A percentile compares a stretch with the other conserved stretches of the same genome.
These are phyloP conservation scores for Juglanconis oblonga DNA, from an alignment of 2,329 filamentous ascomycete species.

Conservation along the genomic window DNA sequence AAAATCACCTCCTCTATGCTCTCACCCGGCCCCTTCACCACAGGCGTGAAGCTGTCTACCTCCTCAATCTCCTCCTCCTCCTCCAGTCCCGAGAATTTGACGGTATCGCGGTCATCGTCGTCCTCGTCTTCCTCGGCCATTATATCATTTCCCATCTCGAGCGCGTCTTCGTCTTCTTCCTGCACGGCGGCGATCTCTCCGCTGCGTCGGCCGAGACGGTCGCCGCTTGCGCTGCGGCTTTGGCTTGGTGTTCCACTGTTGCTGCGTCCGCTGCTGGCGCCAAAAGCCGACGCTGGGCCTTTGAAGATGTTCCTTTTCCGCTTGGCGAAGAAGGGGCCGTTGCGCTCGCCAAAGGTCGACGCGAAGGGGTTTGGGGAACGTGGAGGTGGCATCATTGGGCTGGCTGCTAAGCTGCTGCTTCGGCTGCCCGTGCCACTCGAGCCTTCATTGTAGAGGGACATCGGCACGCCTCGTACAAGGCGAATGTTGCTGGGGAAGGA, in stretches of 20 bases:
- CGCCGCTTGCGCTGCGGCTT: conserved; percentile 61
- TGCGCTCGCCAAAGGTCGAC: conserved; percentile 35
- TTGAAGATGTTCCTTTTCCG: conserved; percentile 80
- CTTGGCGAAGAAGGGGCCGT: conserved; percentile 66
- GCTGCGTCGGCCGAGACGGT: conserved; percentile 62
- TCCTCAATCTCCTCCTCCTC: conserved; percentile 47
- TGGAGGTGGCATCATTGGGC: conserved; percentile 36
- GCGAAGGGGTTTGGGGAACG: conserved; percentile 56
- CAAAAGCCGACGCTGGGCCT: conserved; percentile 66
- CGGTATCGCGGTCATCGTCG: conserved; percentile 42
- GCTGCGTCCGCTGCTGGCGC: conserved; percentile 36
- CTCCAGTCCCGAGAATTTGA: conserved; percentile 47
- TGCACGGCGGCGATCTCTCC: conserved; percentile 69
- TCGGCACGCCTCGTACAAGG: conserved; percentile 63
- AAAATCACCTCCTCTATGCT: conserved; percentile 19
- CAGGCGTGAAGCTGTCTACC: conserved; percentile 19
- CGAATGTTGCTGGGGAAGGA: conserved; percentile 84
- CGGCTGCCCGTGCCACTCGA: conserved; percentile 29
- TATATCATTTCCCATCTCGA: conserved; percentile 22
- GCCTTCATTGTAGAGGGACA: conserved; percentile 57
- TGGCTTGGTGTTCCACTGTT: conserved; percentile 25
- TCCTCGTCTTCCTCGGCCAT: conserved; percentile 30
- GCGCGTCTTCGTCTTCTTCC: conserved; percentile 56
- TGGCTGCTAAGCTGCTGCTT: conserved; percentile 28
- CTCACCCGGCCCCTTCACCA: conserved; percentile 18